phyloP scores from a whole-genome alignment of 116 monocot genomes.

The Trichopus zeylanicus region DNA sequence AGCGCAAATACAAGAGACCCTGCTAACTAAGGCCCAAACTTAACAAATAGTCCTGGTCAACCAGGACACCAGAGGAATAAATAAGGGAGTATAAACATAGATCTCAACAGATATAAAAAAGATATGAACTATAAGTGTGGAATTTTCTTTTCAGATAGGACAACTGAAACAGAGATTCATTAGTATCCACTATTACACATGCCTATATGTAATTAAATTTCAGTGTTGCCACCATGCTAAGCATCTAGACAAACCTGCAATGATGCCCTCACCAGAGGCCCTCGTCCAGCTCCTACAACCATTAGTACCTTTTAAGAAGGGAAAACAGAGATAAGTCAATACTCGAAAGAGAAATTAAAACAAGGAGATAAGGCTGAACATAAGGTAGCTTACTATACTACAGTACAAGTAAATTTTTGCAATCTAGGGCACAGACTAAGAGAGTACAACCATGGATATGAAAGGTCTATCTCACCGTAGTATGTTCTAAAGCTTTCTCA shows the following conservation, averaged over 20 bases:
- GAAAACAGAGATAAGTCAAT: neutral
- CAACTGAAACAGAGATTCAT: no score
- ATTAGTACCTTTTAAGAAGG: conserved; percentile 66
- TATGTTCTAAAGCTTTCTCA: conserved; percentile 45
- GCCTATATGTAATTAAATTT: no score
- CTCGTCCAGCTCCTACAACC: conserved; percentile 99
- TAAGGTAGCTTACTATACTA: neutral
- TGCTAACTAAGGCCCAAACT: no score
- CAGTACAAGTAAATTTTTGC: neutral
- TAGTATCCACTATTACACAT: no score
- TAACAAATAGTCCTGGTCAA: no score
- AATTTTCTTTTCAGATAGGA: no score
- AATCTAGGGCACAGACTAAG: neutral
- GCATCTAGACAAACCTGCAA: conserved; percentile 53
- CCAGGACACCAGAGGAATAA: no score
- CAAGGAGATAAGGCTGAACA: neutral
- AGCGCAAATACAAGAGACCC: no score
- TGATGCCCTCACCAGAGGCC: conserved; percentile 91
- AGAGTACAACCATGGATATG: neutral
- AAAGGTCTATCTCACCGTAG: conserved; percentile 35
- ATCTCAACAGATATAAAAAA: no score
- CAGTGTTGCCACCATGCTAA: no score
- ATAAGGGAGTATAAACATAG: no score
- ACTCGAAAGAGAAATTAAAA: neutral
- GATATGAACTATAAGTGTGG: no score